phyloP scores from a whole-genome alignment of 371 early-diverging fungal genomes.

The Mucor circinelloides region DNA sequence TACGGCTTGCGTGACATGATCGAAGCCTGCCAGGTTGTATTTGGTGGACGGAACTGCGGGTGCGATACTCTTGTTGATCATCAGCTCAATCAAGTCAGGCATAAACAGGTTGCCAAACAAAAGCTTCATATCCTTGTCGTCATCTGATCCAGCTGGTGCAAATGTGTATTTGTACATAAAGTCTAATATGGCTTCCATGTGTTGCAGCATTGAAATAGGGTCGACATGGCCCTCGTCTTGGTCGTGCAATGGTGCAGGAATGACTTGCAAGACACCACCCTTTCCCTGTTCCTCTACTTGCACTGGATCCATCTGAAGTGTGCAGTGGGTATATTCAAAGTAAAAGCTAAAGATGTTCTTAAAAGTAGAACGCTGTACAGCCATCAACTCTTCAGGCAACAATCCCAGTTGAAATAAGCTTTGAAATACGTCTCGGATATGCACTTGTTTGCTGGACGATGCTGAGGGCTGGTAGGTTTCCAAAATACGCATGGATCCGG shows the following conservation, averaged over 20 bases:
- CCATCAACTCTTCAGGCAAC: conserved; percentile 16
- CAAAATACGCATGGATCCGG: conserved; percentile 7
- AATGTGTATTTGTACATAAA: conserved; percentile 23
- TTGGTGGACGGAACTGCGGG: conserved; percentile 29
- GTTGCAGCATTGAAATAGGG: conserved; percentile 14
- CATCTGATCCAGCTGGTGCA: neutral
- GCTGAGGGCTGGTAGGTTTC: neutral
- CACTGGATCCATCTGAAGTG: conserved; percentile 1
- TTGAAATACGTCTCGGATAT: conserved; percentile 3
- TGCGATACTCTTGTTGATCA: conserved; percentile 16
- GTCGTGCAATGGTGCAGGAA: neutral
- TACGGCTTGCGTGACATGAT: conserved; percentile 13
- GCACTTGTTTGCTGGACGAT: neutral
- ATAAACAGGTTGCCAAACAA: conserved; percentile 28
- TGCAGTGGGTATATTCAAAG: conserved; percentile 5
- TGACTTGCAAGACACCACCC: conserved; percentile 12
- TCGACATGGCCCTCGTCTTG: conserved; percentile 1
- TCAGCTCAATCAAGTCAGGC: conserved; percentile 12
- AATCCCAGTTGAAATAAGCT: conserved; percentile 15
- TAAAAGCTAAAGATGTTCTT: conserved; percentile 22
- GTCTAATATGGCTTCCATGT: conserved; percentile 16
- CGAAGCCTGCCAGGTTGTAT: conserved; percentile 20
- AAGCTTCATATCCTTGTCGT: neutral
- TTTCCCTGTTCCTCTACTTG: neutral
- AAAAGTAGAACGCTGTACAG: conserved; percentile 15